Evolutionary conservation across 192 early-diverging fungal species (phyloP), one percentile per base, ranked within the genome.

Genomic region (Tieghemiomyces parasiticus): DNA sequence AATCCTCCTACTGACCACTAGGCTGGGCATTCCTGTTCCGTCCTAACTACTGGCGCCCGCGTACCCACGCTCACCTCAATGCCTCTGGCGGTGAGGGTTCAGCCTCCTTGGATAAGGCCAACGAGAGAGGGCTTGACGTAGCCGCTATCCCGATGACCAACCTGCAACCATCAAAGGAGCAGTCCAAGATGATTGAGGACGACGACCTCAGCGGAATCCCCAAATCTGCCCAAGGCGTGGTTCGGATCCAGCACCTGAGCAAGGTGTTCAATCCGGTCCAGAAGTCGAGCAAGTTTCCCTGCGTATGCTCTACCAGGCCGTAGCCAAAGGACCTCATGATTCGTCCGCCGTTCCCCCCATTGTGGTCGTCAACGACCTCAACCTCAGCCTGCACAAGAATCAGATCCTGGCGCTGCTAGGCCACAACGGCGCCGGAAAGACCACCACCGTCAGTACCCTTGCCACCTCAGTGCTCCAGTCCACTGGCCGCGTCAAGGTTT

Each of bases 341-440:
- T n/a, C n/a, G n/a, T n/a, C n/a, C n/a, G n/a, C n/a, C n/a, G n/a
- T n/a, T n/a, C n/a, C n/a, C n/a, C 49, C 49, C 22, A 12, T 50
- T 20, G 22, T 22, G 49, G 49, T 25, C 12, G 49, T 50, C 2
- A 28, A 50, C 12, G 26, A 50, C 49, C 49, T 50, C 4, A 26
- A 20, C 4, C 49, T 50, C 12, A 50, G 12, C 22, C 26, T 50
- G 4, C 49, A 50, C 24, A 19, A 28, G 13, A 50, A 50, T 25
- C 49, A 50, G 49, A 50, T 50, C 3, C 2, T 50, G 22, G 49
- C 49, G 24, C 24, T 50, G 26, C 26, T 50, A 25, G 49, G 49
- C 38, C 77, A 81, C 44, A 85, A 88, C 63, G 85, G 83, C 42
- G 78, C 80, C 19, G 85, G 82, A n/a, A 87, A 87, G 52, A 80